A percentile compares a stretch with the other conserved stretches of the same genome.
phyloP scores from a whole-genome alignment of 2,329 filamentous ascomycete species.

The Fusarium globosum region DNA sequence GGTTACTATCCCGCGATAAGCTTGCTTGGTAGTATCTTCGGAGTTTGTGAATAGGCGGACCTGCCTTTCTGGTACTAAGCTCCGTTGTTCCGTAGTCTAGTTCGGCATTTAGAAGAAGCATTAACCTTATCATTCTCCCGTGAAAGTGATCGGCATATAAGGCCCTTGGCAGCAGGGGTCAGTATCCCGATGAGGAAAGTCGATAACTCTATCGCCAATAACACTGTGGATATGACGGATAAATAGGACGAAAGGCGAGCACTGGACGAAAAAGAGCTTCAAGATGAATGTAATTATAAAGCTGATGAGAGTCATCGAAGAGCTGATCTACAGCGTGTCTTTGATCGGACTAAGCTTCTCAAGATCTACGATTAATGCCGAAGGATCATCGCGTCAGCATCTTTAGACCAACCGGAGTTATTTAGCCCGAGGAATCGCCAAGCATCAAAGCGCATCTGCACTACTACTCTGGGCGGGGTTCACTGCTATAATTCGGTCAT shows the following conservation, averaged over 20 bases:
- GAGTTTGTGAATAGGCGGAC: not conserved
- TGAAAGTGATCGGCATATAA: constrained; percentile 23
- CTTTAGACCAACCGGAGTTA: not conserved
- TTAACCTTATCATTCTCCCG: constrained; percentile 28
- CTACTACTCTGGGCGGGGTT: constrained; percentile 12
- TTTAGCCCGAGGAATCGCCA: constrained; percentile 16
- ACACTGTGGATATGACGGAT: constrained; percentile 7
- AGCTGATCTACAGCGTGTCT: not conserved
- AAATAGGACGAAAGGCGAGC: not conserved
- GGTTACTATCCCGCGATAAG: constrained; percentile 16
- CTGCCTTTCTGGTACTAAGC: constrained; percentile 21
- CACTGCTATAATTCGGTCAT: constrained; percentile 18
- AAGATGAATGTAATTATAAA: not conserved
- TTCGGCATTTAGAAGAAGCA: constrained; percentile 18
- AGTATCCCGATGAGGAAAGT: constrained; percentile 24
- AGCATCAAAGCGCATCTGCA: constrained; percentile 17
- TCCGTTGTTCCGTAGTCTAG: constrained; percentile 24
- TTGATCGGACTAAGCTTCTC: not conserved
- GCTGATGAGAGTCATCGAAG: rapidly evolving
- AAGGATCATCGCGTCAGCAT: constrained; percentile 2
- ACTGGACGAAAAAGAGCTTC: not conserved
- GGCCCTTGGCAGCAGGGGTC: constrained; percentile 19
- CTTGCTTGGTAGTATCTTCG: constrained; percentile 9
- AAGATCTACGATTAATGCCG: constrained; percentile 1
- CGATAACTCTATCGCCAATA: constrained; percentile 21